These are phyloP conservation scores for Cytospora mali DNA, from an alignment of 2,329 filamentous ascomycete genomes.

Conservation along the genomic window DNA sequence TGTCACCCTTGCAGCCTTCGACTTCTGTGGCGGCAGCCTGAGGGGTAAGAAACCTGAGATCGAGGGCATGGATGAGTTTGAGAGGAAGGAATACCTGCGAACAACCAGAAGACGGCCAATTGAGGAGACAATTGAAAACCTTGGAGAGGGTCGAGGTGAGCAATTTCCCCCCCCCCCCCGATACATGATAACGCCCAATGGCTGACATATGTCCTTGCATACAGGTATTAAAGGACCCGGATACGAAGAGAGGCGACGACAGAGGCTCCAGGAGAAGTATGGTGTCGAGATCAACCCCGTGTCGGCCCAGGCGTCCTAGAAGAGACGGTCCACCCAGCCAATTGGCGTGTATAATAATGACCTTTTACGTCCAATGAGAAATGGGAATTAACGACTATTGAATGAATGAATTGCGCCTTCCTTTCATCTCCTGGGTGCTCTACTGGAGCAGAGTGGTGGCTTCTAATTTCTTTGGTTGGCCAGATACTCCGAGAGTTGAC, in stretches of 20 bases:
- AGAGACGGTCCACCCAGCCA: constrained; percentile 26
- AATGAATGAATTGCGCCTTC: constrained; percentile 11
- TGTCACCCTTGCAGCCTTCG: constrained; percentile 62
- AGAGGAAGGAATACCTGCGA: constrained; percentile 73
- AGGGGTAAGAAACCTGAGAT: constrained; percentile 57
- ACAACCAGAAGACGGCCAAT: constrained; percentile 73
- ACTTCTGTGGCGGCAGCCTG: constrained; percentile 68
- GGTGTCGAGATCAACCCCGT: constrained; percentile 80
- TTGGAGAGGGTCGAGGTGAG: constrained; percentile 87
- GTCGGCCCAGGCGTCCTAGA: constrained; percentile 46
- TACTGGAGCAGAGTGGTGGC: background rate
- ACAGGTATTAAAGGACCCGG: constrained; percentile 78
- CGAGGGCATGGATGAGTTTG: constrained; percentile 72
- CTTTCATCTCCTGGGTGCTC: background rate
- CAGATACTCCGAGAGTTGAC: background rate
- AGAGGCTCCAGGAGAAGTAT: constrained; percentile 84
- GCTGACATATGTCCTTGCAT: constrained; percentile 19
- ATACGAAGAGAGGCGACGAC: constrained; percentile 80
- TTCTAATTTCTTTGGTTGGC: background rate
- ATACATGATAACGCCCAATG: constrained; percentile 5
- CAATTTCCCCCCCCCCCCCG: constrained; percentile 19
- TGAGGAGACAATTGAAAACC: constrained; percentile 76
- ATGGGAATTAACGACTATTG: constrained; percentile 6
- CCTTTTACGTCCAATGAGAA: constrained; percentile 1
- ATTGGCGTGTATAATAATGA: constrained; percentile 29